Conservation (phyloP, 495 filamentous ascomycete species). For the Platismatia glauca region DNA sequence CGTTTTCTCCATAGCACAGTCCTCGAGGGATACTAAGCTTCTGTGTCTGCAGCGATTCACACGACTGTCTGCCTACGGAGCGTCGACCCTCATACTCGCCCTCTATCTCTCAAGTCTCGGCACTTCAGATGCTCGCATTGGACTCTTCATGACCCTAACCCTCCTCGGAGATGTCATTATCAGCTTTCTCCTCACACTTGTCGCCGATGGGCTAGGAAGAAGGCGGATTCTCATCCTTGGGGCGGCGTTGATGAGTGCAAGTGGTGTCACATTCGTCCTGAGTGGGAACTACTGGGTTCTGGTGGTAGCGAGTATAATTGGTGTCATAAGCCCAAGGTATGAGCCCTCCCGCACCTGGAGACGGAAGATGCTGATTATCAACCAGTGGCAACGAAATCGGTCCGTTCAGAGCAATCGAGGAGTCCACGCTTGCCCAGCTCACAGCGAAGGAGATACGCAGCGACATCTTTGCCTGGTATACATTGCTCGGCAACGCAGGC, state of each 20-base stretch:
- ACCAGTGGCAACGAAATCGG: constrained; percentile 67
- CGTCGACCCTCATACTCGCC: constrained; percentile 64
- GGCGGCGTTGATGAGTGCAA: constrained; percentile 56
- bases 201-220: constrained; percentile 66
- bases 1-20: constrained; percentile 41
- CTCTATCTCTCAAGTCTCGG: constrained; percentile 57
- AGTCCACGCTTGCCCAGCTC: constrained; percentile 69
- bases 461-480: constrained; percentile 80
- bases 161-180: constrained; percentile 71
- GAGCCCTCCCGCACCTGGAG: constrained; percentile 1
- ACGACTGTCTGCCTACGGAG: constrained; percentile 73
- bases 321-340: constrained; percentile 69
- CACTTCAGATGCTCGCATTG: constrained; percentile 62
- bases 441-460: constrained; percentile 49
- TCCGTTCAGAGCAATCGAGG: constrained; percentile 79
- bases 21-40: constrained; percentile 56
- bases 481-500: constrained; percentile 54
- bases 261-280: constrained; percentile 60
- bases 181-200: constrained; percentile 64
- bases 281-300: constrained; percentile 66
- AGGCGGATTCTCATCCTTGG: constrained; percentile 60
- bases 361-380: constrained; percentile 14
- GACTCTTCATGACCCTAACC: constrained; percentile 82
- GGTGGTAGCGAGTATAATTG: constrained; percentile 63
- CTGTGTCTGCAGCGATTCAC: constrained; percentile 62